A percentile compares a stretch with the other conserved stretches of the same genome.
Conservation (phyloP, 495 filamentous ascomycete genomes). For the Penicillium robsamsonii region DNA sequence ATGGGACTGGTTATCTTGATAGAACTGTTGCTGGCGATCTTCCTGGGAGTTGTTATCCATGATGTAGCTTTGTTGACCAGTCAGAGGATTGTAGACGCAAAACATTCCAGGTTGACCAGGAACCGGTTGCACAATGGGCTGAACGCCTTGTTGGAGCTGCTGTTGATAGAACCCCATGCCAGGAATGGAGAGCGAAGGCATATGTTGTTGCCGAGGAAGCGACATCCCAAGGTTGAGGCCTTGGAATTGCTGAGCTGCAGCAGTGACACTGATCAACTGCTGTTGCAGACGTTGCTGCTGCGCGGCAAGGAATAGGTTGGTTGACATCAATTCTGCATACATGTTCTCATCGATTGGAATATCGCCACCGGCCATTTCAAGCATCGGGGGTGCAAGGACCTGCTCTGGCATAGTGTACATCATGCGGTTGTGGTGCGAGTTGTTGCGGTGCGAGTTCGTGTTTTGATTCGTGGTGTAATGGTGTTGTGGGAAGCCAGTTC, state of each 20-base stretch:
- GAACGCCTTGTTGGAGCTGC: constrained; percentile 70
- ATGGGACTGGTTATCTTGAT: constrained; percentile 37
- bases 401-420: constrained; percentile 76
- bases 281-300: constrained; percentile 83
- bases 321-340: constrained; percentile 79
- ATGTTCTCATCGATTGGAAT: constrained; percentile 74
- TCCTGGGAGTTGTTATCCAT: constrained; percentile 54
- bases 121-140: constrained; percentile 66
- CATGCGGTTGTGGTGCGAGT: constrained; percentile 41
- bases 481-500: constrained; percentile 54
- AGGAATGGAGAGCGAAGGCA: constrained; percentile 37
- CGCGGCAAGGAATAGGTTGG: constrained; percentile 80
- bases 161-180: constrained; percentile 60
- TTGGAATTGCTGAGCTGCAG: constrained; percentile 72
- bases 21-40: constrained; percentile 26
- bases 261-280: constrained; percentile 56
- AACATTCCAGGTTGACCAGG: constrained; percentile 72
- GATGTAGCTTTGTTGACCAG: constrained; percentile 74
- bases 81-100: constrained; percentile 77
- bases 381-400: constrained; percentile 76
- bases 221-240: constrained; percentile 56
- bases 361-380: constrained; percentile 63
- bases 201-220: constrained; percentile 43
- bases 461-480: constrained; percentile 47
- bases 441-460: constrained; percentile 26